Percentiles rank a stretch among this genome's conserved stretches.
phyloP scores from a whole-genome alignment of 352 stramenopile species.

The Globisporangium camurandrum region DNA sequence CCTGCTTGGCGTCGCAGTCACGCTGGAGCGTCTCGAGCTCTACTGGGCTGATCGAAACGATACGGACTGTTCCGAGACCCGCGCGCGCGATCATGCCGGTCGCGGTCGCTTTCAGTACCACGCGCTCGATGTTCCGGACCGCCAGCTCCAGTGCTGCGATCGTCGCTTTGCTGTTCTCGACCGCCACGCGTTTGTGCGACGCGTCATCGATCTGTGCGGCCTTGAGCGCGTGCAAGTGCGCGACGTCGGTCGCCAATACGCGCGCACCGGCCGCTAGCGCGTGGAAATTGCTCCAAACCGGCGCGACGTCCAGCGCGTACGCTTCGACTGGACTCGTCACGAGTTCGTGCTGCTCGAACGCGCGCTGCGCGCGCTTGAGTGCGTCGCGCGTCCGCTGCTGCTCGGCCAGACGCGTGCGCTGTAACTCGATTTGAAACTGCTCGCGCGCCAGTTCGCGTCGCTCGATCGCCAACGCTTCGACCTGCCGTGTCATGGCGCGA shows the following conservation, averaged over 20 bases:
- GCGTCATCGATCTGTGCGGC: conserved; percentile 38
- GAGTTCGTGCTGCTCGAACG: conserved; percentile 62
- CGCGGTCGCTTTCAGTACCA: conserved; percentile 50
- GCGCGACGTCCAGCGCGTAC: conserved; percentile 39
- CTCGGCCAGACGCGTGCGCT: conserved; percentile 31
- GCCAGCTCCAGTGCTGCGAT: conserved; percentile 30
- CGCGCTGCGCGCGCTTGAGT: conserved; percentile 44
- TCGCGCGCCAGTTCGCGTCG: conserved; percentile 36
- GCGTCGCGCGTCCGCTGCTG: conserved; percentile 47
- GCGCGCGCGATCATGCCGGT: conserved; percentile 70
- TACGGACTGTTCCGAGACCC: conserved; percentile 55
- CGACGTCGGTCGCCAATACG: conserved; percentile 37
- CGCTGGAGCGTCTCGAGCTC: conserved; percentile 34
- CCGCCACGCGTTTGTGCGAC: conserved; percentile 19
- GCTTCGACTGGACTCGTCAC: conserved; percentile 50
- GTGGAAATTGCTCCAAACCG: conserved; percentile 31
- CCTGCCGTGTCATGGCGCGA: conserved; percentile 24
- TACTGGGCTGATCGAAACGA: conserved; percentile 39
- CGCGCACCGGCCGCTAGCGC: conserved; percentile 23
- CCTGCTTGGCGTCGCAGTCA: conserved; percentile 37
- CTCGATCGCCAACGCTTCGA: conserved; percentile 41
- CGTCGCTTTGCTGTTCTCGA: conserved; percentile 18
- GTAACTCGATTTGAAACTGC: conserved; percentile 34
- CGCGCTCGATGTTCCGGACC: conserved; percentile 51
- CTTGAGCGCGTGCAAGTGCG: conserved; percentile 57